phyloP scores from a whole-genome alignment of 1,139 yeast species.

The Hyphopichia pseudoburtonii region DNA sequence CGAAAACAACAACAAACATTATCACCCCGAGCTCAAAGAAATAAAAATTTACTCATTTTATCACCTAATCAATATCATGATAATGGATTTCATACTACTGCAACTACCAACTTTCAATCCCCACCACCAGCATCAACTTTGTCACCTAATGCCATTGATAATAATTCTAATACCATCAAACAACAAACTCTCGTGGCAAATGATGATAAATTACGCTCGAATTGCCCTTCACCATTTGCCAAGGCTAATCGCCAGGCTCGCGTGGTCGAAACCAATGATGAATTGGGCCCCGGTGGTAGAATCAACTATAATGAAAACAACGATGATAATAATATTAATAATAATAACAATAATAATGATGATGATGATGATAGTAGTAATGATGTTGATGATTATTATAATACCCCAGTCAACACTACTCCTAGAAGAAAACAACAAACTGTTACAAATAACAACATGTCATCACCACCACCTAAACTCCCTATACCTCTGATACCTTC shows the following conservation, averaged over 20 bases:
- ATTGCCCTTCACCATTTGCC: slow-evolving; percentile 44
- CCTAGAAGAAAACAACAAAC: slow-evolving; percentile 39
- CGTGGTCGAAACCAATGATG: slow-evolving; percentile 43
- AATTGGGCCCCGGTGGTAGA: too few relatives aligned
- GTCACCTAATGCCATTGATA: slow-evolving; percentile 3
- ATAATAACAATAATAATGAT: not conserved
- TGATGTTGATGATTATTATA: slow-evolving; percentile 4
- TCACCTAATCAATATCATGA: slow-evolving; percentile 44
- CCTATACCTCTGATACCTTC: slow-evolving; percentile 27
- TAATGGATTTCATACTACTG: slow-evolving; percentile 29
- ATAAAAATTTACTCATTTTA: slow-evolving; percentile 37
- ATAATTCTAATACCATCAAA: not conserved
- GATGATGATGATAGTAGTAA: slow-evolving; percentile 3
- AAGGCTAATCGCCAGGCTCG: slow-evolving; percentile 48
- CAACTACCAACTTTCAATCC: slow-evolving; percentile 2
- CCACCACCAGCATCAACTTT: too few relatives aligned
- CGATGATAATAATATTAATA: slow-evolving; percentile 17
- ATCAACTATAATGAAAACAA: too few relatives aligned
- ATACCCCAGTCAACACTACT: slow-evolving; percentile 17
- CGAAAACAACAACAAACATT: not conserved
- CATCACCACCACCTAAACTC: slow-evolving; percentile 19
- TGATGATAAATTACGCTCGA: slow-evolving; percentile 22
- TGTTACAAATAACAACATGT: too few relatives aligned
- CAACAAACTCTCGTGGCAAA: slow-evolving; percentile 10
- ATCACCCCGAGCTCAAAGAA: slow-evolving; percentile 14